Base-by-base conservation (phyloP, 208 protist species). In the Acanthamoeba quina region DNA sequence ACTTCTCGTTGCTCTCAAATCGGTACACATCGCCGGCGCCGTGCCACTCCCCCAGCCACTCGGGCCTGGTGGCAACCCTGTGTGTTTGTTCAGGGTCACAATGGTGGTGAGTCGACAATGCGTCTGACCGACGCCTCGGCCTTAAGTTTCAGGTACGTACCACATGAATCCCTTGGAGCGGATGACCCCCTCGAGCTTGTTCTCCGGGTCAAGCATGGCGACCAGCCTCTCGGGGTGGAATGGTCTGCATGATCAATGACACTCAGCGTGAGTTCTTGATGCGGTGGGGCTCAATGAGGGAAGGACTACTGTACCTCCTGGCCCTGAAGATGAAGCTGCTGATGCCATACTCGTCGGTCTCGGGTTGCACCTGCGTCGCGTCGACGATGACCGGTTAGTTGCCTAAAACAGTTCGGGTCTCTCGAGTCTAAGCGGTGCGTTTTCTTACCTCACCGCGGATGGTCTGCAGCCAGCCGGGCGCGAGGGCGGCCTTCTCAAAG, bases 301-400 rank as follows among this genome's bases (percentile, higher is more conserved):
- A 17, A 62, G 54, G 5, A 60, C 60, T n/a, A 64, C 1, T 21
- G 56, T 29, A 66, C 52, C 60, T 44, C 31, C 94, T 56, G 3
- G 92, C 54, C 15, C 92, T 47, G 60, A 97, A 98, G 19, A 97
- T 76, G 80, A 98, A 98, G 72, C 37, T 94, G 10, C 21, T 86
- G 26, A 98, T 97, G 60, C 97, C 97, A 72, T 97, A 98, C 83
- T 98, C 96, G 9, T 95, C 37, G 2, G 95, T 97, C 80, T 98
- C 97, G 24, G 97, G 96, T 6, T 93, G 13, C 26, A 96, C 93
- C 31, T 95, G 29, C 5, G 90, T 95, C 3, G 24, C 15, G 19
- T 1, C 4, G 56, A 17, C 19, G 56, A 31, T 72, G 0, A 72
- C 2, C 0, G 11, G 17, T 17, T 5, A 6, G n/a, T 37, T 9